Evolutionary conservation across 1,284 basidiomycete species (phyloP), one percentile per base, ranked within the genome.

Genomic region (Tilletia caries): DNA sequence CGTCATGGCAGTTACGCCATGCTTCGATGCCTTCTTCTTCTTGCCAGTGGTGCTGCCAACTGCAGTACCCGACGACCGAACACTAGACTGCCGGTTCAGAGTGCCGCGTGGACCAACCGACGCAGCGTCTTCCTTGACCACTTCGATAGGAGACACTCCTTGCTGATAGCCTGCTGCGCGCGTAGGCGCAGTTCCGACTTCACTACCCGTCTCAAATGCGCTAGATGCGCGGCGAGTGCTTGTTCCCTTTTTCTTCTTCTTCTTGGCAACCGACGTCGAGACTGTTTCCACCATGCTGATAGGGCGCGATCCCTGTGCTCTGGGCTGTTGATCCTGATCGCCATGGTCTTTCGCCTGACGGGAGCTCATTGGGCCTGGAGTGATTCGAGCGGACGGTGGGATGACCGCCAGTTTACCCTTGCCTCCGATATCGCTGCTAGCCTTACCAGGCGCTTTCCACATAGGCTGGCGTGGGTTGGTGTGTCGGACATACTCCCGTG

Each of bases 161-260:
- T 32, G 27, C 3, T 20, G 37, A 15, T 60, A 44, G 62, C 71
- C 73, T 8, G 75, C 68, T 12, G 73, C 69, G 15, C 78, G 73
- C 18, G 79, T 80, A 6, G 79, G 67, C 13, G 75, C 70, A 13
- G 79, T 80, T 8, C 79, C 79, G 13, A 80, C 72, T 72, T 80
- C 79, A 65, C 79, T 80, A 23, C 77, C 79, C 3, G 58, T 62
- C 33, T 62, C 58, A 18, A 62, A 62, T 6, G 33, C 58, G 58
- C 58, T 62, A 15, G 58, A 62, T n/a, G 75, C 74, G 1, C 62
- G 64, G 32, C 54, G 34, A 2, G 65, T 66, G 32, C 73, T n/a
- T 20, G 69, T 70, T 68, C 71, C 71, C 69, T 76, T 76, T 68
- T 74, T 79, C 68, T 76, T 78, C 70, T 71, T 71, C 70, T 72